Base-by-base conservation (phyloP, 2,329 filamentous ascomycete species). In the Epichloe glyceriae region DNA sequence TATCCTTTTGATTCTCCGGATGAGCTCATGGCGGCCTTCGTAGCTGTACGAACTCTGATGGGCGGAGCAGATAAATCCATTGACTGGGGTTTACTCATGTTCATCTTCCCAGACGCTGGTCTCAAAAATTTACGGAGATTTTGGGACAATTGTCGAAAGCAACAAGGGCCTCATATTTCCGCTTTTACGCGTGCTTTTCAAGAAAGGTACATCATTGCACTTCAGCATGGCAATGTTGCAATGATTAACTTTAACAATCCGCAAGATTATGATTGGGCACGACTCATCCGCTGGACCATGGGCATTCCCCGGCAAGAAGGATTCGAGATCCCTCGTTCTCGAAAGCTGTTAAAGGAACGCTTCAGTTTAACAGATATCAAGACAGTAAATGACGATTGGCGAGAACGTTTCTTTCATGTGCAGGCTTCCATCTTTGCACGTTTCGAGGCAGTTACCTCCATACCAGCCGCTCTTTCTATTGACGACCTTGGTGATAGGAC, bases 191-290 rank as follows among this genome's bases (percentile, higher is more conserved):
- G 73, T 5, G 76, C 79, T 46, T 87, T 91, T 55, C 81, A 85
- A 57, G 70, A 77, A 15, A 73, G 71, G 7, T 87, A 86, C 57
- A 67, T 88, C 5, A 65, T 72, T 45, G 85, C 85, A 0, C 88
- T 88, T 56, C 76, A 82, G 55, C 72, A 70, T 2, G 75, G 75
- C 8, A 73, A 83, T 54, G 56, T 90, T 1, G 74, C 80, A 2
- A 63, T 71, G 2, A 70, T 90, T 19, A 71, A 88, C 61, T 86
- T 78, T 55, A 73, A 85, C 47, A 67, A 84, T 44, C 72, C 81
- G 0, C 63, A 75, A 39, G 73, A 74, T 2, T 88, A 87, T 53
- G 82, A 90, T 60, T 89, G 86, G 85, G 66, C 70, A 10, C 65
- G 63, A 4, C 64, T 90, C 5, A 75, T 89, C 45, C 70, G 75